Evolutionary conservation across 2,329 filamentous ascomycete genomes (phyloP).

Genomic region (Colletotrichum falcatum): DNA sequence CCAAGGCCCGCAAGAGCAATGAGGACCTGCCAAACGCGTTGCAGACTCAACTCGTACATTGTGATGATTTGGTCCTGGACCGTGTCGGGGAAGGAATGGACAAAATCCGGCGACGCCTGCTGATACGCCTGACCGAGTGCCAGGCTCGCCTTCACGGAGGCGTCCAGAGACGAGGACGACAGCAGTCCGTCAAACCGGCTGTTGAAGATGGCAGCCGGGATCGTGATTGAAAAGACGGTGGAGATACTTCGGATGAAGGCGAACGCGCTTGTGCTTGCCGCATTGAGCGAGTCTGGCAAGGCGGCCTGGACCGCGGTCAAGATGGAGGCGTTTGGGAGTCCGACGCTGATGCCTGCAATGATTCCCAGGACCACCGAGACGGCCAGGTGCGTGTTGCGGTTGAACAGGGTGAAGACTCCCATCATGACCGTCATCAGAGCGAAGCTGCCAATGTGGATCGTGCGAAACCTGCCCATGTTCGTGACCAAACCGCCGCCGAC

Average conservation of each 20-base stretch:
- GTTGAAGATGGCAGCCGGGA: slow-evolving; percentile 77
- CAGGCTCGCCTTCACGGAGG: not conserved
- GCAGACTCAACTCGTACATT: not conserved
- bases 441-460: slow-evolving; percentile 52
- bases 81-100: not conserved
- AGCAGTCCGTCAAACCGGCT: slow-evolving; percentile 50
- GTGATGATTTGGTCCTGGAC: not conserved
- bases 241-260: slow-evolving; percentile 63
- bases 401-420: slow-evolving; percentile 51
- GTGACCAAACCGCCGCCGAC: slow-evolving; percentile 48
- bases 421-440: slow-evolving; percentile 52
- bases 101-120: not conserved
- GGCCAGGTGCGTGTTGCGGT: slow-evolving; percentile 45
- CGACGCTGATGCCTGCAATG: slow-evolving; percentile 54
- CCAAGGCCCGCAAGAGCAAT: slow-evolving; percentile 46
- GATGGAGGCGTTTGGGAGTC: slow-evolving; percentile 56
- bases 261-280: slow-evolving; percentile 55
- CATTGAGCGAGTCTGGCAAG: slow-evolving; percentile 52
- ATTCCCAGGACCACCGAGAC: slow-evolving; percentile 55
- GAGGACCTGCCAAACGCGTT: slow-evolving; percentile 50
- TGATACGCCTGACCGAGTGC: not conserved
- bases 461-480: slow-evolving; percentile 49
- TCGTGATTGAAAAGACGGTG: slow-evolving; percentile 73
- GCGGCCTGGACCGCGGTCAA: slow-evolving; percentile 66
- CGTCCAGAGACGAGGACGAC: slow-evolving; percentile 48